phyloP scores from a whole-genome alignment of 108 stramenopile genomes.

The Aurantiochytrium sp. region DNA sequence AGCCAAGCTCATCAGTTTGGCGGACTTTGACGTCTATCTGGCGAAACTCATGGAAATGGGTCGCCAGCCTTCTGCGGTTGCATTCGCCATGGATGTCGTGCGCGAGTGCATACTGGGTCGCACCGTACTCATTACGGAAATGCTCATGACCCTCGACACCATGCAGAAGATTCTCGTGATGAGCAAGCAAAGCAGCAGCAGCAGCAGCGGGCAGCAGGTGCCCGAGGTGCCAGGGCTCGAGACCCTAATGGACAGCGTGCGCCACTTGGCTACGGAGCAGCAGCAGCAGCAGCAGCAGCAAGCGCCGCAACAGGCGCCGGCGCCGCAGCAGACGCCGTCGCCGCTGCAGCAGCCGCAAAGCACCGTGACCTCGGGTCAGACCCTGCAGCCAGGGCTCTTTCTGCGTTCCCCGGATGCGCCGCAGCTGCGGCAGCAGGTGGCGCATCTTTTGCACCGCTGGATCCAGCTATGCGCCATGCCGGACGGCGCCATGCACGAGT shows the following conservation, averaged over 20 bases:
- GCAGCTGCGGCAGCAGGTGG: conserved; percentile 77
- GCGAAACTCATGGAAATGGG: conserved; percentile 75
- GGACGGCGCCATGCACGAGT: conserved; percentile 68
- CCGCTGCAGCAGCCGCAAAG: neutral
- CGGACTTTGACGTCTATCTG: conserved; percentile 77
- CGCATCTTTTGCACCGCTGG: conserved; percentile 86
- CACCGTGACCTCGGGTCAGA: neutral
- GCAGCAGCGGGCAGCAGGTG: neutral
- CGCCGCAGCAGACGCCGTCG: neutral
- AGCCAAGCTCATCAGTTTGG: conserved; percentile 67
- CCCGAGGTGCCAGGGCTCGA: neutral
- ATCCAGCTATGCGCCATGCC: conserved; percentile 71
- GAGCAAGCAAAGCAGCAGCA: conserved; percentile 44
- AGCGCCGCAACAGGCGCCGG: conserved; percentile 33
- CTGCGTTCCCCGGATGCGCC: conserved; percentile 59
- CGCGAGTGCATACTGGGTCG: conserved; percentile 61
- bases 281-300: conserved; percentile 37
- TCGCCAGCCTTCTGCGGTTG: conserved; percentile 75
- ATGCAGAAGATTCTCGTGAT: conserved; percentile 71
- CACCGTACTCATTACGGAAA: conserved; percentile 67
- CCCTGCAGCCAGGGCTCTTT: conserved; percentile 59
- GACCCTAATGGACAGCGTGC: conserved; percentile 37
- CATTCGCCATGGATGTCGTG: conserved; percentile 79
- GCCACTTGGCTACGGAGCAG: conserved; percentile 15
- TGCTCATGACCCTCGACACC: conserved; percentile 76